These are phyloP conservation scores for Exutisphaerella laricina DNA, from an alignment of 2,329 filamentous ascomycete genomes.

Conservation along the genomic window DNA sequence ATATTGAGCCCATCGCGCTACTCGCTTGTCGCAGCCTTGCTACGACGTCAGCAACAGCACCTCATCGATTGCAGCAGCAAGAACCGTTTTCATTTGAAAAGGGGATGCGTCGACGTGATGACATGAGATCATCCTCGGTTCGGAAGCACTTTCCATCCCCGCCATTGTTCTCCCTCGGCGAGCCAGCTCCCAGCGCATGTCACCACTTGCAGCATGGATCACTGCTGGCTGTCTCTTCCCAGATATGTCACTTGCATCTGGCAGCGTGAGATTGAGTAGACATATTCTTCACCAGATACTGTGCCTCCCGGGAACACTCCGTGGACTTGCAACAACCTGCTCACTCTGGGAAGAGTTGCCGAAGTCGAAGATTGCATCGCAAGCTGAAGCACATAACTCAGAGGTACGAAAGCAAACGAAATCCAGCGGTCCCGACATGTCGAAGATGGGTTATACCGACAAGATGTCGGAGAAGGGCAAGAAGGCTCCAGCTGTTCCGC, in stretches of 20 bases:
- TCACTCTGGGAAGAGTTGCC: not conserved
- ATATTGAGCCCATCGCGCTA: too few relatives aligned
- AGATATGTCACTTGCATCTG: not conserved
- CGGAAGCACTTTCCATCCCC: not conserved
- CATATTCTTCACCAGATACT: not conserved
- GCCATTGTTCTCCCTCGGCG: too few relatives aligned
- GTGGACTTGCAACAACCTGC: not conserved
- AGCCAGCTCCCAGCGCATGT: not conserved
- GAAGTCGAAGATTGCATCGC: constrained; percentile 4
- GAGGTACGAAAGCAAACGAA: constrained; percentile 5
- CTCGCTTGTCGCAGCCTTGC: too few relatives aligned
- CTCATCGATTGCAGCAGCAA: too few relatives aligned
- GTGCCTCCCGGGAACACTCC: not conserved
- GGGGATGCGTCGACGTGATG: too few relatives aligned
- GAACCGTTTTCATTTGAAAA: too few relatives aligned
- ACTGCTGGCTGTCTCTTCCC: not conserved
- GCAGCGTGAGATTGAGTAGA: not conserved
- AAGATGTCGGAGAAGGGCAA: constrained; percentile 25
- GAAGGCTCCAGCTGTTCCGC: constrained; percentile 44
- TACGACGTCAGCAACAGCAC: too few relatives aligned
- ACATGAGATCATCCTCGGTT: not conserved
- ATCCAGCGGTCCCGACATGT: constrained; percentile 6
- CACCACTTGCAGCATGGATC: not conserved
- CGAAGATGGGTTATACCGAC: constrained; percentile 12
- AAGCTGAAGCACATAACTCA: constrained; percentile 5